These are phyloP conservation scores for Saccharomycopsis schoenii DNA, from an alignment of 805 yeast genomes.

Conservation along the genomic window DNA sequence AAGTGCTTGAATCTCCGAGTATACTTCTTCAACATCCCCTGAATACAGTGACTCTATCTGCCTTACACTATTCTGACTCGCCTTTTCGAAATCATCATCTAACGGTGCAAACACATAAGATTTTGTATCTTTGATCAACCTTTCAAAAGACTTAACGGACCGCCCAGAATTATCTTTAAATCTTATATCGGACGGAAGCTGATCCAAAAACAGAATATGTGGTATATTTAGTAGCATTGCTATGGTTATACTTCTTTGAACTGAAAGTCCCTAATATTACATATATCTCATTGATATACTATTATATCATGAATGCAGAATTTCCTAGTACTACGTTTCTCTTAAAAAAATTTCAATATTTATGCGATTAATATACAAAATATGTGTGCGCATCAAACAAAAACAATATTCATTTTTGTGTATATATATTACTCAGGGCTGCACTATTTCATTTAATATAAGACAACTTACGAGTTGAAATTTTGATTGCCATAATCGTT, in stretches of 20 bases:
- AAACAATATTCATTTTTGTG: no score
- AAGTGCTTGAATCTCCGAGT: conserved; percentile 64
- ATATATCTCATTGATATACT: neutral
- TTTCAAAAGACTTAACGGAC: conserved; percentile 22
- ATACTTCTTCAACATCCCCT: conserved; percentile 59
- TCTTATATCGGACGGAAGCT: conserved; percentile 26
- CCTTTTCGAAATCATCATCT: conserved; percentile 56
- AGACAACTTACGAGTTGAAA: neutral
- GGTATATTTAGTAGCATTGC: conserved; percentile 1
- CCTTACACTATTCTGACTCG: conserved; percentile 58
- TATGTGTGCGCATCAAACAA: neutral
- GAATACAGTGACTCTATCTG: conserved; percentile 35
- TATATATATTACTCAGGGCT: no score
- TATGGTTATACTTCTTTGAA: no score
- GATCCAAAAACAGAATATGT: conserved; percentile 23
- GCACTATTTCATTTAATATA: no score
- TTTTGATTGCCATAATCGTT: neutral
- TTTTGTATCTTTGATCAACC: conserved; percentile 27
- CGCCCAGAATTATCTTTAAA: conserved; percentile 19
- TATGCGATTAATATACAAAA: neutral
- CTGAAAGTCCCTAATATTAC: no score
- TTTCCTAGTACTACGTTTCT: neutral
- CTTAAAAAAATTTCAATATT: neutral
- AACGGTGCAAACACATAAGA: conserved; percentile 20
- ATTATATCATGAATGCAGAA: no score